phyloP scores from a whole-genome alignment of 108 stramenopile species.

The Cyclotella atomus region DNA sequence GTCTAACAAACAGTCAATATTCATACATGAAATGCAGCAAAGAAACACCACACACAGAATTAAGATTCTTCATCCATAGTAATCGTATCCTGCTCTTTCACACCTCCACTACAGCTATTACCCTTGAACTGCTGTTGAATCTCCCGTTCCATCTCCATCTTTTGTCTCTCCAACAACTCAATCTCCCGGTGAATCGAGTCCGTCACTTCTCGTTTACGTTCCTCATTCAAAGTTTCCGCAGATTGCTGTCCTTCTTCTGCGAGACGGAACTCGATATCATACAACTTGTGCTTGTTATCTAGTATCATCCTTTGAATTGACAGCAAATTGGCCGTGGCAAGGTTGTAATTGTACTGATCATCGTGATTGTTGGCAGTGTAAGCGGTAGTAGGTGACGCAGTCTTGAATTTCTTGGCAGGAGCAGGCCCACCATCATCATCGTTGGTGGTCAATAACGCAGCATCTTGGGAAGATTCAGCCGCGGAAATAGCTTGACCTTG shows the following conservation, averaged over 20 bases:
- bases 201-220: not conserved
- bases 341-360: not conserved
- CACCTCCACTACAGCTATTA: not conserved
- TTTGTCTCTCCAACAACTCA: not conserved
- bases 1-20: no score
- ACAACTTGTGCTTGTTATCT: slow-evolving; percentile 13
- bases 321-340: slow-evolving; percentile 1
- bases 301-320: slow-evolving; percentile 6
- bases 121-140: not conserved
- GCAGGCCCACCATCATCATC: not conserved
- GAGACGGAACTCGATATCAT: slow-evolving; percentile 3
- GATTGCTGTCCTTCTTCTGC: not conserved
- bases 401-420: not conserved
- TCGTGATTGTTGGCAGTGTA: not conserved
- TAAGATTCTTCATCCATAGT: no score
- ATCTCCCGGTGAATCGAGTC: not conserved
- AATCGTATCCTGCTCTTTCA: no score
- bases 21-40: no score
- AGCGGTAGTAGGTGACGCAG: not conserved
- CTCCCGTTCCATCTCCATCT: not conserved
- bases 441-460: not conserved
- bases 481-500: not conserved
- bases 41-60: no score
- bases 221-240: not conserved
- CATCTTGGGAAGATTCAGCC: not conserved